Evolutionary conservation across 345 rosid species (phyloP).

Genomic region (Gossypium anomalum): DNA sequence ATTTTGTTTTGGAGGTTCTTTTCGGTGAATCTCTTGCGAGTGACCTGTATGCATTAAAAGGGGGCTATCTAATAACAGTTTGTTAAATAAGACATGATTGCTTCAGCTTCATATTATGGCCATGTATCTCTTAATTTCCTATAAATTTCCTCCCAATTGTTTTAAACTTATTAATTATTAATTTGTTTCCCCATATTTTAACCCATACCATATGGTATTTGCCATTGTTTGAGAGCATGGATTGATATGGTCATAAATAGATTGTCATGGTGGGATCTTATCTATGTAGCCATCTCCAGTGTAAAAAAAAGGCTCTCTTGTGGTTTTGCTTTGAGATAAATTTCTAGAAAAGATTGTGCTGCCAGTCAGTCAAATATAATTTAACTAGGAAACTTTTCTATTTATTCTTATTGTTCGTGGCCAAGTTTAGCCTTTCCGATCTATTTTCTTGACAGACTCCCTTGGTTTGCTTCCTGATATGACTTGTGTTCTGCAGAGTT

Average conservation of each 20-base stretch:
- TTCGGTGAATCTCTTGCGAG: background rate
- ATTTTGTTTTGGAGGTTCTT: slow-evolving; percentile 3
- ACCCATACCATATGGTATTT: background rate
- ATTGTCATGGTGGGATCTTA: background rate
- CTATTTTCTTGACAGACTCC: background rate
- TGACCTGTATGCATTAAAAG: background rate
- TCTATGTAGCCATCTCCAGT: background rate
- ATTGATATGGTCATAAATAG: background rate
- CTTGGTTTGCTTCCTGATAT: background rate
- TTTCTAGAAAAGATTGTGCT: background rate
- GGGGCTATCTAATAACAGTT: background rate
- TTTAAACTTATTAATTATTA: background rate
- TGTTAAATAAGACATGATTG: background rate
- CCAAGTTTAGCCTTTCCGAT: background rate
- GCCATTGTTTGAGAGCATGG: background rate
- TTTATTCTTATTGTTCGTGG: background rate
- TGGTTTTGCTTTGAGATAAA: background rate
- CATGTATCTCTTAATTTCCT: background rate
- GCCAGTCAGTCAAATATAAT: background rate
- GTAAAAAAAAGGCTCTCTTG: background rate
- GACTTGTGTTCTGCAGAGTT: background rate
- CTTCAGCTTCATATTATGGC: slow-evolving; percentile 2
- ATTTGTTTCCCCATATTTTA: background rate
- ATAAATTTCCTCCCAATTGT: background rate
- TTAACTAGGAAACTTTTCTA: background rate